A percentile compares a stretch with the other conserved stretches of the same genome.
These are phyloP conservation scores for Pouteria glomerata DNA, from an alignment of 148 eudicot genomes.

Conservation along the genomic window DNA sequence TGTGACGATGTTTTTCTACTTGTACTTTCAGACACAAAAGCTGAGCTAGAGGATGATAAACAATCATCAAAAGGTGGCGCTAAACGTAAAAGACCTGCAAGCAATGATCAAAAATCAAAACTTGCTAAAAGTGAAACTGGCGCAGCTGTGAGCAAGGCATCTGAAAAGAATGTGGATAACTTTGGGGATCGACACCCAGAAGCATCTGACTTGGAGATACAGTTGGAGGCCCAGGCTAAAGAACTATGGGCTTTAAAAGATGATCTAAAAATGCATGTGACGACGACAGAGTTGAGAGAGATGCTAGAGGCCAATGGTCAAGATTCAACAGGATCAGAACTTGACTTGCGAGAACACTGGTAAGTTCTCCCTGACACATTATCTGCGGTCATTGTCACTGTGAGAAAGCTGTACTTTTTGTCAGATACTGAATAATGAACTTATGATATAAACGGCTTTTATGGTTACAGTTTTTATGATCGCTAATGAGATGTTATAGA, in stretches of 20 bases:
- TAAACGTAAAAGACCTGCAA: slow-evolving; percentile 56
- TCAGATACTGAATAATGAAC: not conserved
- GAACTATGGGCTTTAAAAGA: slow-evolving; percentile 87
- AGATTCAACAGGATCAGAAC: slow-evolving; percentile 77
- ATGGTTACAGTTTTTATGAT: not conserved
- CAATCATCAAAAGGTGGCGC: slow-evolving; percentile 36
- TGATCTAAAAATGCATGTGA: slow-evolving; percentile 70
- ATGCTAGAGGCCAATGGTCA: slow-evolving; percentile 89
- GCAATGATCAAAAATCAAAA: slow-evolving; percentile 43
- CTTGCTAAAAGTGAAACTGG: slow-evolving; percentile 43
- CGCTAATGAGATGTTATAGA: not conserved
- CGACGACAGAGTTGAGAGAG: slow-evolving; percentile 60
- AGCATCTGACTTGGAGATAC: slow-evolving; percentile 42
- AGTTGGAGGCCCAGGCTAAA: slow-evolving; percentile 73
- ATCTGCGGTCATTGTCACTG: not conserved
- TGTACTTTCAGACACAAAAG: slow-evolving; percentile 35
- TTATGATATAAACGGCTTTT: not conserved
- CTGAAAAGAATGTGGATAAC: slow-evolving; percentile 21
- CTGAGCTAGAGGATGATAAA: slow-evolving; percentile 23
- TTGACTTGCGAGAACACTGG: slow-evolving; percentile 89
- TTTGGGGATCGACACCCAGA: slow-evolving; percentile 20
- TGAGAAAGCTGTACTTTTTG: not conserved
- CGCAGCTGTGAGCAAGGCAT: slow-evolving; percentile 25
- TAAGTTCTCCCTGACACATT: slow-evolving; percentile 22
- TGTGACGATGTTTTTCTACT: not conserved